Evolutionary conservation across 2,329 filamentous ascomycete species (phyloP), one percentile per base, ranked within the genome.

Genomic region (Xylariaceae sp.): DNA sequence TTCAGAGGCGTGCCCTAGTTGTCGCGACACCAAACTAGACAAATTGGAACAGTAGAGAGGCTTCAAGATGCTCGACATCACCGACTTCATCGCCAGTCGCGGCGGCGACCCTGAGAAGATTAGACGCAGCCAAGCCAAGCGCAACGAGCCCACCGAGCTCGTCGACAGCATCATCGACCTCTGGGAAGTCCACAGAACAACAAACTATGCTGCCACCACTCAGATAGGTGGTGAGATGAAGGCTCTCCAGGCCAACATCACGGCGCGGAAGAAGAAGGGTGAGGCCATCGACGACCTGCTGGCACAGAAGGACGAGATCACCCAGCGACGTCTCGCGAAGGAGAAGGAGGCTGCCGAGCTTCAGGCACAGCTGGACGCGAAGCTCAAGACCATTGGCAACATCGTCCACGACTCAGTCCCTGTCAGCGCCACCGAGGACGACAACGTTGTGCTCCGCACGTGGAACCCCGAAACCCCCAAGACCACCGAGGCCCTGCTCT

Each of bases 201-300:
- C 62, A 13, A 44, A 51, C 15, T 94, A 93, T 72, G 85, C 83
- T 57, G 89, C 87, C 7, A 90, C 87, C 6, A 90, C 87, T 17
- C 90, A 96, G 73, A 96, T 97, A 72, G 91, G 89, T 15, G 79
- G 84, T 70, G 95, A 93, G 81, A 96, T 96, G 80, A 96, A 96
- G 87, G 86, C 85, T 66, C 61, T 69, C 58, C 55, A 69, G 60
- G 63, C 58, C 61, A 57, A 53, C 35, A 64, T 63, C 51, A 59
- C 58, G 3, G 56, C 56, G 34, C 51, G 50, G 42, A 62, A 62
- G 53, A 64, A 63, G 64, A 62, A 88, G 84, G 87, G 87, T 67
- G 96, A 97, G 80, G 91, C 96, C 77, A 91, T 91, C 47, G 85
- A 85, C 67, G 88, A 92, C 47, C 79, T 97, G 62, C 80, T 97